phyloP scores from a whole-genome alignment of 352 stramenopile species.

The Globisporangium emineosum region DNA sequence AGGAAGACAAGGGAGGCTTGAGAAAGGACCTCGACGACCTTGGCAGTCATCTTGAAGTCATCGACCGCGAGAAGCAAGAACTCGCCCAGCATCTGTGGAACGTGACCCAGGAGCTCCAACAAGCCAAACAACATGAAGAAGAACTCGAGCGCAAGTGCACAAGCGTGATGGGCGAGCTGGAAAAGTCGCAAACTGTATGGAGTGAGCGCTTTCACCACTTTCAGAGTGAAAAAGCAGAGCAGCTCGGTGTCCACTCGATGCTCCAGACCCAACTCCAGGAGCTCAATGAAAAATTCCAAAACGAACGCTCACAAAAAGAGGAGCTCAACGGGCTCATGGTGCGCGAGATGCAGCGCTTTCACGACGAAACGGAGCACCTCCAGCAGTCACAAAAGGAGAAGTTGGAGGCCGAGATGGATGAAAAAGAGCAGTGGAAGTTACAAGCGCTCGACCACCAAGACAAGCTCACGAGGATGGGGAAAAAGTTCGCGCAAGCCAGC shows the following conservation, averaged over 20 bases:
- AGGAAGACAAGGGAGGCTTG: conserved; percentile 18
- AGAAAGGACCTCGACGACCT: conserved; percentile 11
- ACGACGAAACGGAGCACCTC: conserved; percentile 32
- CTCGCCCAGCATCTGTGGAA: conserved; percentile 63
- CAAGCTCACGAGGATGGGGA: conserved; percentile 20
- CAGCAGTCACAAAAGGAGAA: conserved; percentile 24
- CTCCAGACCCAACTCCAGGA: conserved; percentile 40
- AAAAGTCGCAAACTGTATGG: conserved; percentile 26
- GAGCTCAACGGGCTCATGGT: conserved; percentile 62
- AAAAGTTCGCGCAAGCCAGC: conserved; percentile 13
- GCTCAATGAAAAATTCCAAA: conserved; percentile 25
- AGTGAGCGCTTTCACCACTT: conserved; percentile 40
- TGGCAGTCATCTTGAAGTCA: conserved; percentile 11
- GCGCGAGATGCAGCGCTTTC: conserved; percentile 43
- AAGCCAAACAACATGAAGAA: conserved; percentile 26
- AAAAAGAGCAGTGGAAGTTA: conserved; percentile 24
- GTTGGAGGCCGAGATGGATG: conserved; percentile 24
- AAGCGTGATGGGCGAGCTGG: conserved; percentile 18
- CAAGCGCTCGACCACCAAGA: conserved; percentile 20
- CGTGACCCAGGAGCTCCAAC: conserved; percentile 45
- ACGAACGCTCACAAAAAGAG: conserved; percentile 60
- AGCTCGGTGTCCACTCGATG: conserved; percentile 25
- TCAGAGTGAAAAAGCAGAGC: conserved; percentile 41
- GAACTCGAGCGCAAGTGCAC: conserved; percentile 25
- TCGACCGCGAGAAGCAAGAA: conserved; percentile 48